Evolutionary conservation across 768 basidiomycete genomes (phyloP), one percentile per base, ranked within the genome.

Genomic region (Fomitopsis serialis): DNA sequence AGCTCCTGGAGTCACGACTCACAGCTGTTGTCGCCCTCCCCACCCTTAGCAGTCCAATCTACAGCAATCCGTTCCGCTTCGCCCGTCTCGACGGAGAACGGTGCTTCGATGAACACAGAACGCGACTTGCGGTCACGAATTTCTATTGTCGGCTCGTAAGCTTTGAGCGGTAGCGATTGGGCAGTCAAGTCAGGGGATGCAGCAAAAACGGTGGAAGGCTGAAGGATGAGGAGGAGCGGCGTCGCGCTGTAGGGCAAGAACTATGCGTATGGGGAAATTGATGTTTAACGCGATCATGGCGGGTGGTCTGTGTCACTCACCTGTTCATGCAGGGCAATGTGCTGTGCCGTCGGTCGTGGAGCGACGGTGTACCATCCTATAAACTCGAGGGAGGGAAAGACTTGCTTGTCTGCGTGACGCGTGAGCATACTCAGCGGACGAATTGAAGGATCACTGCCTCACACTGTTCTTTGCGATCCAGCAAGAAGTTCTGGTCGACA

Each of bases 21-120:
- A 93, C 92, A 72, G 58, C 84, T 90, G 13, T 84, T 89, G 42
- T 85, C 87, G 57, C 84, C 88, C 25, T 82, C 89, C 45, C 92
- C 90, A 9, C 90, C 89, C 66, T 85, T 83, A 23, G 91, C 89
- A 2, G 91, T 91, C 80, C 92, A 96, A 67, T 98, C 96, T 0
- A 99, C 97, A 6, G 97, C 97, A 57, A 99, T 98, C 36, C 97
- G 85, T 67, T 99, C 97, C 15, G 97, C 97, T 71, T 99, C 97
- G 32, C 96, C 97, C 0, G 96, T 98, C 70, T 98, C 96, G 17
- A 99, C 87, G 47, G 81, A 86, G 71, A 86, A 98, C 3, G 87
- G 74, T 1, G 87, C 90, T 63, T 92, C 88, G 43, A 96, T 82
- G 62, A 90, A 96, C 11, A 87, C 85, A 1, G 84, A 81, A 50